Conservation (phyloP, 768 basidiomycete species). For the Collybiopsis luxurians region DNA sequence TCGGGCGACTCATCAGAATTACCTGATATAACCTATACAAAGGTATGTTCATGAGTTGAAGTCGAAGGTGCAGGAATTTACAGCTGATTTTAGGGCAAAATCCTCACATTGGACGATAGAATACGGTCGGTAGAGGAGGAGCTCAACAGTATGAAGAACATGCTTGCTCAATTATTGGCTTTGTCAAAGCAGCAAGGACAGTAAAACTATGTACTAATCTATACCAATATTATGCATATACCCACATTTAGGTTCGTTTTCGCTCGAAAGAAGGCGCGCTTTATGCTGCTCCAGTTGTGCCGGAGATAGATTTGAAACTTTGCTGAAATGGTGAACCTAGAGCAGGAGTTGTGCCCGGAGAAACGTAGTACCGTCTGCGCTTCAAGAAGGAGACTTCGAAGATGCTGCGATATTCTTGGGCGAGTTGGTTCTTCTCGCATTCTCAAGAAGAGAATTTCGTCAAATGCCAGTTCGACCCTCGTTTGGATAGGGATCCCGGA, state of each 20-base stretch:
- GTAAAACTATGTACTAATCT: background rate
- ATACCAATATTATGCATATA: background rate
- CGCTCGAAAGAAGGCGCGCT: too few species aligned
- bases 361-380: background rate
- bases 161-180: slow-evolving; percentile 8
- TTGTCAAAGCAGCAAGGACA: background rate
- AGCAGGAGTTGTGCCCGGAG: too few species aligned
- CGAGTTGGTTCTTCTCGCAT: background rate
- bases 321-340: too few species aligned
- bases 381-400: background rate
- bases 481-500: background rate
- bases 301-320: too few species aligned
- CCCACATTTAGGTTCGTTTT: background rate
- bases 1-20: slow-evolving; percentile 8
- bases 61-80: background rate
- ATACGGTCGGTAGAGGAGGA: slow-evolving; percentile 9
- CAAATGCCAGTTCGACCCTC: background rate
- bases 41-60: background rate
- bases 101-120: slow-evolving; percentile 5
- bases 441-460: background rate
- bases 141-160: slow-evolving; percentile 8
- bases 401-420: background rate
- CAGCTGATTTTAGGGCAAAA: background rate
- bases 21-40: slow-evolving; percentile 5
- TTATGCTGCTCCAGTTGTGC: too few species aligned